Base-by-base conservation (phyloP, 805 yeast genomes). In the Dipodascus albidus region DNA sequence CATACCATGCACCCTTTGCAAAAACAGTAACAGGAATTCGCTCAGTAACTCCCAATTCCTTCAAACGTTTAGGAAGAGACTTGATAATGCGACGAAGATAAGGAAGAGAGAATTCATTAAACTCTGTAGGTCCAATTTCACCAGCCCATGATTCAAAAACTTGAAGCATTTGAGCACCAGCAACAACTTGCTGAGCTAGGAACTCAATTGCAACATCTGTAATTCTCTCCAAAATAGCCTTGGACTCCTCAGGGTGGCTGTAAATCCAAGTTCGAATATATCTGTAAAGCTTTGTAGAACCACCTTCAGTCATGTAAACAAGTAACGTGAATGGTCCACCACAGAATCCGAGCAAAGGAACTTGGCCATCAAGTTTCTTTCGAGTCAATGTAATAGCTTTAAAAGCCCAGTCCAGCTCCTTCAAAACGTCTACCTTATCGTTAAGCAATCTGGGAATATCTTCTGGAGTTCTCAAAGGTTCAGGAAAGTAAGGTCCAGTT, bases 61-160 rank as follows among this genome's bases (percentile, higher is more conserved):
- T 62, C 62, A 93, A 75, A 63, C 93, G 80, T 9, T 63, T 55
- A 20, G 91, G 95, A 49, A 91, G 76, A 59, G 77, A 77, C 19
- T 73, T 70, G 23, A 87, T 78, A 54, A 91, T 90, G 65, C 87
- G 87, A 58, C 76, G 78, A 62, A 93, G 73, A 66, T 87, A 93
- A 2, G 98, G 98, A 63, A 91, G 77, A 2, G 95, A 83, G 68
- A 89, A 93, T 67, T 86, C 90, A 57, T 77, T 76, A 70, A 91
- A 93, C 64, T 93, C 99, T 52, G 73, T 73, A 11, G 96, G 95
- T 1, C 96, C 93, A 54, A 93, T 76, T 70, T 93, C 98, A 51
- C 98, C 96, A 54, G 96, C 99, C 96, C 96, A 90, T 38, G 96
- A 85, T 66, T 93, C 99, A 65, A 93, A 93, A 35, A 93, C 89